Percentiles rank a stretch among this genome's conserved stretches.
These are phyloP conservation scores for Cystobasidium slooffiae DNA, from an alignment of 1,284 basidiomycete species.

Conservation along the genomic window DNA sequence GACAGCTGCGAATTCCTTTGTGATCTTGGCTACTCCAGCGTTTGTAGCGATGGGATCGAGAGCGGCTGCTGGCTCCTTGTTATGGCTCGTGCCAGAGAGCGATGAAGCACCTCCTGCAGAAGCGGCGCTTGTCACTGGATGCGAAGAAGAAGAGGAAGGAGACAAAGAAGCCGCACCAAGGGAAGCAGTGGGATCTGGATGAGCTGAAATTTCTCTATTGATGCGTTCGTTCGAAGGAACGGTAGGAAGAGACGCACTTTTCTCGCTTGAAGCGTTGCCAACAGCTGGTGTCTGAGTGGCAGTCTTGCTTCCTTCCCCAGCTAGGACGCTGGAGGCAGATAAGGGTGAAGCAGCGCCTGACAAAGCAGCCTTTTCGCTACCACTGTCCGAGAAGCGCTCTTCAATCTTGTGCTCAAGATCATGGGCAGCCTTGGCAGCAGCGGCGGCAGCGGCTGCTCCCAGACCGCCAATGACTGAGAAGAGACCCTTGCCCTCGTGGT, in stretches of 20 bases:
- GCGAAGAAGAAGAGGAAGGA: background rate
- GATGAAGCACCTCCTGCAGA: slow-evolving; percentile 8
- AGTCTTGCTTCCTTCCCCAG: background rate
- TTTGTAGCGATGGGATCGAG: slow-evolving; percentile 35
- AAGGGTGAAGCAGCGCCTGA: background rate
- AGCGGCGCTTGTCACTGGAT: slow-evolving; percentile 3
- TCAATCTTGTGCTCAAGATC: slow-evolving; percentile 37
- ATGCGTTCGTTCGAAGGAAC: background rate
- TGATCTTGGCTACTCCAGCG: slow-evolving; percentile 18
- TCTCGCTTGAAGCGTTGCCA: background rate
- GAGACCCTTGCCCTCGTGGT: slow-evolving; percentile 36
- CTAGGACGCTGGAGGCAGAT: background rate
- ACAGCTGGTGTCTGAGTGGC: background rate
- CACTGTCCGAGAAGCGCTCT: background rate
- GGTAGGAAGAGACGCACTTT: slow-evolving; percentile 11
- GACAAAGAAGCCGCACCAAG: too few species aligned
- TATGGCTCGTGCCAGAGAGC: background rate
- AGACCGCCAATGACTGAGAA: slow-evolving; percentile 33
- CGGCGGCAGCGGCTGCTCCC: slow-evolving; percentile 26
- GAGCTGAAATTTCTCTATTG: background rate
- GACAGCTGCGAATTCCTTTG: slow-evolving; percentile 30
- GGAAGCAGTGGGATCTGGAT: background rate
- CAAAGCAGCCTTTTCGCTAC: too few species aligned
- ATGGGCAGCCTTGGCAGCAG: slow-evolving; percentile 26
- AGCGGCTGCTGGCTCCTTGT: slow-evolving; percentile 30